Conservation (phyloP, 192 early-diverging fungal species). For the Chytriomyces sp. region DNA sequence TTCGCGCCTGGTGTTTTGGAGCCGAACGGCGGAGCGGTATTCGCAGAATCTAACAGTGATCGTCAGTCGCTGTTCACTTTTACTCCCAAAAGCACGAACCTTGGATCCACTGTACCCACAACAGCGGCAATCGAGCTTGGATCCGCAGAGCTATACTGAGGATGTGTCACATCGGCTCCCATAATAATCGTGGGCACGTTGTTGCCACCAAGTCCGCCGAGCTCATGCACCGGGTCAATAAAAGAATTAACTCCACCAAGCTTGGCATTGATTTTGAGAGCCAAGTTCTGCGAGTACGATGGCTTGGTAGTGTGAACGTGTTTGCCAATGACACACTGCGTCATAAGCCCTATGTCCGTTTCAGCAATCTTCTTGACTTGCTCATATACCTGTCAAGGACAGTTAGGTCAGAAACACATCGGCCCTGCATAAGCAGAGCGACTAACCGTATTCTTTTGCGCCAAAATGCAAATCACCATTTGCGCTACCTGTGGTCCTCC, state of each 20-base stretch:
- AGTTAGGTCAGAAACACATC: background rate
- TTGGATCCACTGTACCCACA: constrained; percentile 47
- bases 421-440: background rate
- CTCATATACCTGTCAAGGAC: constrained; percentile 62
- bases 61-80: constrained; percentile 27
- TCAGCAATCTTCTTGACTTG: constrained; percentile 81
- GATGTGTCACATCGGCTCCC: constrained; percentile 62
- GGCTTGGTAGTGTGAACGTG: constrained; percentile 59
- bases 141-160: constrained; percentile 36
- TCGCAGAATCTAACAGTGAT: constrained; percentile 6
- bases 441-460: constrained; percentile 33
- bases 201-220: constrained; percentile 8
- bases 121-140: constrained; percentile 55
- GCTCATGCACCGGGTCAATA: constrained; percentile 29
- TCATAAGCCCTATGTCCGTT: constrained; percentile 75
- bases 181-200: constrained; percentile 55
- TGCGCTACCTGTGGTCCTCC: background rate
- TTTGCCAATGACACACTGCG: constrained; percentile 80
- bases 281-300: constrained; percentile 86
- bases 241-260: constrained; percentile 59
- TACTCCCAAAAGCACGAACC: background rate
- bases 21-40: constrained; percentile 41
- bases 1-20: constrained; percentile 71
- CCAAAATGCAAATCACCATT: constrained; percentile 31
- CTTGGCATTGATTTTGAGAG: constrained; percentile 69